Conservation (phyloP, 257 asterid genomes). For the Anisodus tanguticus region DNA sequence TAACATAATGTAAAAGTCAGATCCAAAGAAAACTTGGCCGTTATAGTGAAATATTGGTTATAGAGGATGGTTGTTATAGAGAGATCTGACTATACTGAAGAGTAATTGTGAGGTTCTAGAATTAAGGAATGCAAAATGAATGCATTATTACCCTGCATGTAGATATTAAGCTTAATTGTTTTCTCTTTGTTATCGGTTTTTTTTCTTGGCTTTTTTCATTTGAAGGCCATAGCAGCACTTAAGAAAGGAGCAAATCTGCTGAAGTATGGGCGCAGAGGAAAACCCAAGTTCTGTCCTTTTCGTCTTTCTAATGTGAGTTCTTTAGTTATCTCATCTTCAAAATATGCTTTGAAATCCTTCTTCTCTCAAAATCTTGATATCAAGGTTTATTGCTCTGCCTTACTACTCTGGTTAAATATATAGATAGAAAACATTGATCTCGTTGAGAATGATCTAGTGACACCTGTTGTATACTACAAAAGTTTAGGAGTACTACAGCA, state of each 20-base stretch:
- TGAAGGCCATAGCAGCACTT: constrained; percentile 83
- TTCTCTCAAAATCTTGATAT: constrained; percentile 12
- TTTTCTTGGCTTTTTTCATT: constrained; percentile 28
- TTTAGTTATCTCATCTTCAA: constrained; percentile 13
- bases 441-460: neutral
- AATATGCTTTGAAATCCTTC: neutral
- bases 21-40: too few species aligned
- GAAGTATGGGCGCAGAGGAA: constrained; percentile 94
- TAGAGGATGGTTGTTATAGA: too few species aligned
- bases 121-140: neutral
- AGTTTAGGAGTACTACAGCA: too few species aligned
- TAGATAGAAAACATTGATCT: neutral
- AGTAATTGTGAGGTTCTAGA: constrained; percentile 24
- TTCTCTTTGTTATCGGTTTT: constrained; percentile 27
- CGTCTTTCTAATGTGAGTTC: constrained; percentile 80
- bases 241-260: constrained; percentile 90
- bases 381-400: neutral
- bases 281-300: constrained; percentile 95
- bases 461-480: too few species aligned
- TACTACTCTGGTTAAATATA: neutral
- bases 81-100: too few species aligned
- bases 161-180: neutral
- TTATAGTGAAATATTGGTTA: too few species aligned
- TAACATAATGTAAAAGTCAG: too few species aligned
- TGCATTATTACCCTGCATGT: neutral